phyloP scores from a whole-genome alignment of 106 monocot species.

The Dendrobium catenatum region DNA sequence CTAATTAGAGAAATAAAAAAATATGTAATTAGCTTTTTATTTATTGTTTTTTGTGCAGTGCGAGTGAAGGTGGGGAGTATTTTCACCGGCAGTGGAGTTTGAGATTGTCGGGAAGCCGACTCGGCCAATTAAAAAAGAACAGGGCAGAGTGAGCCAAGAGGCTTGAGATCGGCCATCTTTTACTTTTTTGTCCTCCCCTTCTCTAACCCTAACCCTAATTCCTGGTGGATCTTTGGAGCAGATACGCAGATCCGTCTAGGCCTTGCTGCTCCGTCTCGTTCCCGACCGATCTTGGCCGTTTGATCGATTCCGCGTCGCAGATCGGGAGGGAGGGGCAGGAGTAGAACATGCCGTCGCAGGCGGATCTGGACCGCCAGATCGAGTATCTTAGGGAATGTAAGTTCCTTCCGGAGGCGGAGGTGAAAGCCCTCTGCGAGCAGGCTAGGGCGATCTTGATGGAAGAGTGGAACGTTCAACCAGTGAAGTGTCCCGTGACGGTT shows the following conservation, averaged over 20 bases:
- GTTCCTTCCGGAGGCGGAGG: constrained; percentile 18
- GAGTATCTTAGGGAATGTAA: constrained; percentile 21
- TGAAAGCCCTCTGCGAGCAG: constrained; percentile 31
- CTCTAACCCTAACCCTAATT: constrained; percentile 4
- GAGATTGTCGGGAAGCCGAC: too few species aligned
- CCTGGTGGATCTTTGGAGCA: background rate
- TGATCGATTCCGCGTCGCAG: background rate
- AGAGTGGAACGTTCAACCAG: constrained; percentile 44
- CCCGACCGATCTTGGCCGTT: constrained; percentile 7
- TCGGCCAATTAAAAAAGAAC: too few species aligned
- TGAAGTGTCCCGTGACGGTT: constrained; percentile 38
- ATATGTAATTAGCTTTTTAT: too few species aligned
- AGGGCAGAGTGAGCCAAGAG: too few species aligned
- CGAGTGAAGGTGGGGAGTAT: too few species aligned
- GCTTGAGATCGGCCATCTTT: background rate
- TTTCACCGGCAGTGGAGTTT: too few species aligned
- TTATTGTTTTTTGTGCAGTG: too few species aligned
- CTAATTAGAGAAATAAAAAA: too few species aligned
- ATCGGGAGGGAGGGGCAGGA: background rate
- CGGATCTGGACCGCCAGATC: constrained; percentile 21
- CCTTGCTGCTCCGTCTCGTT: background rate
- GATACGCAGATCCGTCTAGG: constrained; percentile 5
- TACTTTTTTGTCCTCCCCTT: background rate
- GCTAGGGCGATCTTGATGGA: constrained; percentile 35
- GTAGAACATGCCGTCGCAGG: constrained; percentile 6